Percentiles rank a stretch among this genome's conserved stretches.
These are phyloP conservation scores for Mesotaenium endlicherianum DNA, from an alignment of 139 green algal genomes.

Conservation along the genomic window DNA sequence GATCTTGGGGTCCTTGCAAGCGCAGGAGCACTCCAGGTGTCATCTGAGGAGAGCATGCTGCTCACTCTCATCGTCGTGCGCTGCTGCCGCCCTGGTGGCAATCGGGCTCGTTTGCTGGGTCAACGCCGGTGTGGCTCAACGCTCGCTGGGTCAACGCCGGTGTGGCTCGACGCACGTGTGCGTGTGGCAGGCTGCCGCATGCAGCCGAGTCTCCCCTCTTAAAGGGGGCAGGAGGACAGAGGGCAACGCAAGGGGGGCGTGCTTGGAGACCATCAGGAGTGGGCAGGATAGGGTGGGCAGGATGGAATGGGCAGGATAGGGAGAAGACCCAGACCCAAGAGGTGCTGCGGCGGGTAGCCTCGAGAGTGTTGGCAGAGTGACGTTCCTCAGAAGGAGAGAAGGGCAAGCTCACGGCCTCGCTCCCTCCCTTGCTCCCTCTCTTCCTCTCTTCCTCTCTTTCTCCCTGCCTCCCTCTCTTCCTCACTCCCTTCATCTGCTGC, in stretches of 20 bases:
- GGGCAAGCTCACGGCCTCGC: background rate
- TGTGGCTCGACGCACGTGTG: too few species aligned
- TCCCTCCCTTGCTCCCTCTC: background rate
- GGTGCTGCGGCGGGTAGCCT: background rate
- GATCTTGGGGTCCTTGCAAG: too few species aligned
- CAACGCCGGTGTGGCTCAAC: too few species aligned
- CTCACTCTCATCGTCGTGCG: too few species aligned
- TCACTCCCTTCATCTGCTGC: too few species aligned
- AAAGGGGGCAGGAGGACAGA: background rate
- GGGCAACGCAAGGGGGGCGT: background rate
- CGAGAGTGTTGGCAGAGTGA: background rate
- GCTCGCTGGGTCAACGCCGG: too few species aligned
- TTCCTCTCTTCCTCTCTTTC: background rate
- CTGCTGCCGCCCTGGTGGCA: too few species aligned
- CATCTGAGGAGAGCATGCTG: too few species aligned
- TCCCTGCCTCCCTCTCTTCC: background rate
- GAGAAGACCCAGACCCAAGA: background rate
- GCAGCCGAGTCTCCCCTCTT: too few species aligned
- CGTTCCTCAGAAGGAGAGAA: background rate
- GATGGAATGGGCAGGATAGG: background rate
- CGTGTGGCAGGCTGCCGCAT: too few species aligned
- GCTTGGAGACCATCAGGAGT: background rate
- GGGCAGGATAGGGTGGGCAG: background rate
- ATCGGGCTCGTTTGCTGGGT: too few species aligned
- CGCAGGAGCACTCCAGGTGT: too few species aligned